Base-by-base conservation (phyloP, 1,284 basidiomycete genomes). In the Schizopora paradoxa region DNA sequence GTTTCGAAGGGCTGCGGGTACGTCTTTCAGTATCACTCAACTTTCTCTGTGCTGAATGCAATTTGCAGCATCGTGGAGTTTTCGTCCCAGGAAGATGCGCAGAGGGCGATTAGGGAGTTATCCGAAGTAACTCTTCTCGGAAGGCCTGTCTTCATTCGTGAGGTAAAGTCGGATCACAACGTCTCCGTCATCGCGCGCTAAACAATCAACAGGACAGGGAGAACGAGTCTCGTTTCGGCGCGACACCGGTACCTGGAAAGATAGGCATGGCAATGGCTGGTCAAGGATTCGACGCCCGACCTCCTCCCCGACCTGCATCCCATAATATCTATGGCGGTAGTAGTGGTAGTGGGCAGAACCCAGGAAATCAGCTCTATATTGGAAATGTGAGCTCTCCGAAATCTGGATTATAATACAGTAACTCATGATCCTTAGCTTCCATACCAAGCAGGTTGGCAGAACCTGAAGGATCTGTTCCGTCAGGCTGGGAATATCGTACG, bases 1-100 rank as follows among this genome's bases (percentile, higher is more conserved):
- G 82, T 94, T 53, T 96, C 93, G 37, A 99, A 98, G 67, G 95
- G 94, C 64, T 97, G 95, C 82, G 93, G 92, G 92, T 95, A 61
- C 70, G 91, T 78, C n/a, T 29, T 37, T 21, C 41, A 10, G 16
- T 43, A 18, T 37, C 22, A 16, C n/a, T n/a, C n/a, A n/a, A n/a
- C 44, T 43, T 27, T 26, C 6, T 34, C 26, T 11, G 35, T 42
- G 33, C 31, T 8, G 33, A 46, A 16, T 49, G 47, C 11, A 19
- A 4, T 36, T 39, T 31, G 1, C 54, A 96, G 93, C 44, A 94
- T 96, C 52, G 92, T 97, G 57, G 93, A 96, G 63, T 96, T 90
- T 60, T 82, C 79, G 23, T 86, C 79, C 11, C 71, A 74, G 41
- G 91, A 95, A 61, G 91, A 95, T 53, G 76, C 90, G 5, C 86